Evolutionary conservation across 1,284 basidiomycete genomes (phyloP).

Genomic region (Wallemia ichthyophaga): DNA sequence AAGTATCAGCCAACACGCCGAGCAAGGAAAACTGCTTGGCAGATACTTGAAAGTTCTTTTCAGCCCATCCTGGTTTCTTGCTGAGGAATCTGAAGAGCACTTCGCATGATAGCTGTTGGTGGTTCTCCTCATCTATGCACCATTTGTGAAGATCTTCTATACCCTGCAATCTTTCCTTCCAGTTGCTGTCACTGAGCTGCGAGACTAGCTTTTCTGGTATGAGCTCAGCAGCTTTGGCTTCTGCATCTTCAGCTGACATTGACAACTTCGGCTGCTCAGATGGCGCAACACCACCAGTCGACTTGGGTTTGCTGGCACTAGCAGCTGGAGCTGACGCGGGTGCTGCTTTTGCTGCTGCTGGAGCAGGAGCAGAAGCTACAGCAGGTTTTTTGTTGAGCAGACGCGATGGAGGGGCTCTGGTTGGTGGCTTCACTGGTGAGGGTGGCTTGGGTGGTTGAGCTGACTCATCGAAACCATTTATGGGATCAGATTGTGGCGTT

Average conservation of each 20-base stretch:
- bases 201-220: constrained; percentile 42
- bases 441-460: not conserved
- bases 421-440: constrained; percentile 11
- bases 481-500: constrained; percentile 1
- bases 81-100: constrained; percentile 63
- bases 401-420: constrained; percentile 9
- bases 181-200: constrained; percentile 53
- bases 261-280: constrained; percentile 71
- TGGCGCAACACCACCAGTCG: constrained; percentile 21
- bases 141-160: constrained; percentile 60
- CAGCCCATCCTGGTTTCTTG: constrained; percentile 75
- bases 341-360: constrained; percentile 19
- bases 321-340: constrained; percentile 15
- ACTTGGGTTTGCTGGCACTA: not conserved
- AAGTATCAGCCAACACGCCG: constrained; percentile 37
- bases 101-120: constrained; percentile 50
- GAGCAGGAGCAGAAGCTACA: constrained; percentile 20
- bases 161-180: constrained; percentile 72
- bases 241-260: constrained; percentile 74
- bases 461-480: constrained; percentile 2
- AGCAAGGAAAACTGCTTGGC: constrained; percentile 56
- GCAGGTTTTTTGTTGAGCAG: constrained; percentile 8
- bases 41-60: constrained; percentile 97
- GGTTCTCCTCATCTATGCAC: constrained; percentile 31
- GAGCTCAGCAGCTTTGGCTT: constrained; percentile 37